Percentiles rank a stretch among this genome's conserved stretches.
phyloP scores from a whole-genome alignment of 495 filamentous ascomycete species.

The Hypoxylon subgilvum region DNA sequence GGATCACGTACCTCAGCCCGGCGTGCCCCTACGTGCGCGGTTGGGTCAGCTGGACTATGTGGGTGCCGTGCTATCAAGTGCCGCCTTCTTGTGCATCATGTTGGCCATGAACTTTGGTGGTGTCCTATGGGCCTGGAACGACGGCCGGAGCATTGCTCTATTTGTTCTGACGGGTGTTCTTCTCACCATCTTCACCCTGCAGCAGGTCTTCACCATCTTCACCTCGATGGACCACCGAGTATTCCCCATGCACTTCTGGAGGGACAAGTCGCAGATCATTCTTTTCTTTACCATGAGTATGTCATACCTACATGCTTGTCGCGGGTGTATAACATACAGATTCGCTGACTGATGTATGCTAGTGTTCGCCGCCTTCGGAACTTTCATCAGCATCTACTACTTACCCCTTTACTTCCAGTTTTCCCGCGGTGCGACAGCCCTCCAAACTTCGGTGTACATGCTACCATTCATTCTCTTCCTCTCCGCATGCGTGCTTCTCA shows the following conservation, averaged over 20 bases:
- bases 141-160: slow-evolving; percentile 54
- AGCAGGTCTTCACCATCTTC: slow-evolving; percentile 53
- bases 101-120: slow-evolving; percentile 65
- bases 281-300: not conserved
- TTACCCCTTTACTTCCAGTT: slow-evolving; percentile 58
- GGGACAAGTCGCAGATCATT: not conserved
- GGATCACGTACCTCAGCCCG: not conserved
- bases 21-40: slow-evolving; percentile 26
- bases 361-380: not conserved
- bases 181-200: slow-evolving; percentile 53
- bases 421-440: slow-evolving; percentile 39
- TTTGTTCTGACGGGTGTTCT: slow-evolving; percentile 57
- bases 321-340: too few species aligned
- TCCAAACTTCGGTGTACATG: slow-evolving; percentile 48
- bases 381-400: slow-evolving; percentile 54
- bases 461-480: slow-evolving; percentile 58
- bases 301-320: too few species aligned
- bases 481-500: slow-evolving; percentile 42
- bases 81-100: slow-evolving; percentile 46
- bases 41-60: slow-evolving; percentile 42
- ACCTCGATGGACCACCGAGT: slow-evolving; percentile 52
- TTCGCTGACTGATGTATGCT: too few species aligned
- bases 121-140: slow-evolving; percentile 55
- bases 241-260: slow-evolving; percentile 58
- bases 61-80: slow-evolving; percentile 46